Evolutionary conservation across 768 basidiomycete species (phyloP).

Genomic region (Amanita exitialis): DNA sequence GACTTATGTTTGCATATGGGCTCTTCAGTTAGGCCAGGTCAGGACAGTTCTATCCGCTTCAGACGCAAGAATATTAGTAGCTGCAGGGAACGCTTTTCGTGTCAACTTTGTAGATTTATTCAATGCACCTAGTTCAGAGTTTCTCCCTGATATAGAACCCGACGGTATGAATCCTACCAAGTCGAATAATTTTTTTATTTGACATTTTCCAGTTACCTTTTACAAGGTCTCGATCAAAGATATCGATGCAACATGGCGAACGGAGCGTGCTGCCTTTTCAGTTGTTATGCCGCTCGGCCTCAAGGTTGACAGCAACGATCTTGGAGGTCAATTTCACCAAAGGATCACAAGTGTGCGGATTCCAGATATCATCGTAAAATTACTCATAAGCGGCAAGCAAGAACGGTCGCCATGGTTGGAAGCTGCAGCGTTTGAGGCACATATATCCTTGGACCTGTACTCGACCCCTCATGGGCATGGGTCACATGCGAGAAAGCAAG

Average conservation of each 20-base stretch:
- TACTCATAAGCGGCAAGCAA: constrained; percentile 34
- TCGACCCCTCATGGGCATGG: constrained; percentile 49
- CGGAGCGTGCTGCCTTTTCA: constrained; percentile 42
- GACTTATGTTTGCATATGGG: constrained; percentile 92
- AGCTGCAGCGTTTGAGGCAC: constrained; percentile 40
- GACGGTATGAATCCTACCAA: constrained; percentile 46
- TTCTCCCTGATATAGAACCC: constrained; percentile 51
- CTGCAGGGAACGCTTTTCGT: constrained; percentile 48
- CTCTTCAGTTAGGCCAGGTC: constrained; percentile 61
- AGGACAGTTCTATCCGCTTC: constrained; percentile 45
- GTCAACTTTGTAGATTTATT: constrained; percentile 64
- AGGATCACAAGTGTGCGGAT: constrained; percentile 52
- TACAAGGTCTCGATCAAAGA: constrained; percentile 53
- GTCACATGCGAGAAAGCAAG: constrained; percentile 40
- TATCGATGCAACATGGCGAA: constrained; percentile 47
- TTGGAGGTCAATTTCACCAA: constrained; percentile 57
- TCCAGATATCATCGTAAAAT: constrained; percentile 37
- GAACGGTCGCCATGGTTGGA: constrained; percentile 55
- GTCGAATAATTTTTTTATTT: background rate
- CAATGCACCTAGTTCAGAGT: constrained; percentile 74
- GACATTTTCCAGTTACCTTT: constrained; percentile 59
- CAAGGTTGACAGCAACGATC: constrained; percentile 61
- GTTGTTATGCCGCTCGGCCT: constrained; percentile 51
- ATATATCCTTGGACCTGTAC: constrained; percentile 62
- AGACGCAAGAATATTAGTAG: constrained; percentile 39